Evolutionary conservation across 306 rosid genomes (phyloP), one percentile per base, ranked within the genome.

Genomic region (Casuarina equisetifolia): DNA sequence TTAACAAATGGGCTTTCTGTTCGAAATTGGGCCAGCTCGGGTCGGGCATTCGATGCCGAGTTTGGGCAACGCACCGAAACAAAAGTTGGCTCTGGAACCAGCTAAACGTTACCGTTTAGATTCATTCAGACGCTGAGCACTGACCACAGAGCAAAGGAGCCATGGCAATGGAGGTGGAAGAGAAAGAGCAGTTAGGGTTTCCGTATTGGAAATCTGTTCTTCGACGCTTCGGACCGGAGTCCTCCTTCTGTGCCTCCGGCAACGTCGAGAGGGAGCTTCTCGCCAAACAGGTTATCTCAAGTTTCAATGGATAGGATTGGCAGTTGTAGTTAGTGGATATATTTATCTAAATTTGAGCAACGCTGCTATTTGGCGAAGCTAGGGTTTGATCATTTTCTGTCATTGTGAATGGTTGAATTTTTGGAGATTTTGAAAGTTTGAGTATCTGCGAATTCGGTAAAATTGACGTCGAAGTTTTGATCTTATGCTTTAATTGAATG

Each of bases 211-310:
- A 82, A 49, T 87, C 97, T 1, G 20, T 89, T 54, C 81, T 72
- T 73, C 93, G 98, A 50, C 85, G 67, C 69, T 89, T 95, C 80
- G 73, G 38, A 19, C 91, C 90, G 1, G 97, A 95, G 8, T 91
- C 97, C 74, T 85, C 91, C 38, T 95, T 95, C 84, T 92, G 91
- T 73, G 91, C 96, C 46, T 45, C 91, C 13, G 97, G 98, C 15
- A 95, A 95, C 80, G 82, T 88, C 88, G 93, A 95, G 76, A 86
- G 97, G 17, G 97, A 95, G 75, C 91, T 95, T 62, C 89, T 95
- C 59, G 93, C 91, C 63, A 95, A 95, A 81, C 97, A 92, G 98
- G 98, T 95, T 77, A 9, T 11, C n/a, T 51, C 32, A 25, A 25
- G 32, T 25, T 32, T 12, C 4, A 25, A 76, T 66, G 20, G 32